phyloP scores from a whole-genome alignment of 106 monocot species.

The Acanthochlamys bracteata region DNA sequence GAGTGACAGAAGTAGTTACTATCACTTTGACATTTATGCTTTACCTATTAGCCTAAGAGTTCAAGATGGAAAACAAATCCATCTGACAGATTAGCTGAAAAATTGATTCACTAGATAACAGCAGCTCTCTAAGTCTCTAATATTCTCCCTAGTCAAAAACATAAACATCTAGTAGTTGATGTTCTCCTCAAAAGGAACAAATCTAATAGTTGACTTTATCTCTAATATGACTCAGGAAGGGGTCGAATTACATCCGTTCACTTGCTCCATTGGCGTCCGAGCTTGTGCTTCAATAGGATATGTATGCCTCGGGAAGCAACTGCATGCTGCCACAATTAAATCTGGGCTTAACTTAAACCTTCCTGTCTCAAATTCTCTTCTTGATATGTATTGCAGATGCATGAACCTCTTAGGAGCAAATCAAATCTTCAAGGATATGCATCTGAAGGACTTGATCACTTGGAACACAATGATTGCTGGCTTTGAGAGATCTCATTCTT shows the following conservation, averaged over 20 bases:
- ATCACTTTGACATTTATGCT: too few species aligned
- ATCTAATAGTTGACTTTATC: background rate
- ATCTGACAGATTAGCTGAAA: too few species aligned
- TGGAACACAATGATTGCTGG: conserved; percentile 74
- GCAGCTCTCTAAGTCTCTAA: too few species aligned
- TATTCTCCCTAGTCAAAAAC: background rate
- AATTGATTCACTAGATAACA: too few species aligned
- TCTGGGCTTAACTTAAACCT: conserved; percentile 17
- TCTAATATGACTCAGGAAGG: conserved; percentile 21
- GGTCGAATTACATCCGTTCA: conserved; percentile 32
- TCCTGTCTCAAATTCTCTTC: conserved; percentile 44
- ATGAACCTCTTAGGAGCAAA: conserved; percentile 29
- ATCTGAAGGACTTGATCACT: conserved; percentile 41
- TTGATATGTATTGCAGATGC: conserved; percentile 65
- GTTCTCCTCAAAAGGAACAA: background rate
- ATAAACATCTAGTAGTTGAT: background rate
- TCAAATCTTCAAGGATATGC: conserved; percentile 39
- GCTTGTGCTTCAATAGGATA: conserved; percentile 30
- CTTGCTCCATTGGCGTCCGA: conserved; percentile 44
- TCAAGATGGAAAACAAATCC: background rate
- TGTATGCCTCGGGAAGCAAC: conserved; percentile 31
- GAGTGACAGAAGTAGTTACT: too few species aligned
- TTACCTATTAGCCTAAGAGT: background rate
- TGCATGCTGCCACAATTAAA: conserved; percentile 39
- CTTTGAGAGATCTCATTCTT: conserved; percentile 11